These are phyloP conservation scores for Entamoeba moshkovskii DNA, from an alignment of 208 protist species.

Conservation along the genomic window DNA sequence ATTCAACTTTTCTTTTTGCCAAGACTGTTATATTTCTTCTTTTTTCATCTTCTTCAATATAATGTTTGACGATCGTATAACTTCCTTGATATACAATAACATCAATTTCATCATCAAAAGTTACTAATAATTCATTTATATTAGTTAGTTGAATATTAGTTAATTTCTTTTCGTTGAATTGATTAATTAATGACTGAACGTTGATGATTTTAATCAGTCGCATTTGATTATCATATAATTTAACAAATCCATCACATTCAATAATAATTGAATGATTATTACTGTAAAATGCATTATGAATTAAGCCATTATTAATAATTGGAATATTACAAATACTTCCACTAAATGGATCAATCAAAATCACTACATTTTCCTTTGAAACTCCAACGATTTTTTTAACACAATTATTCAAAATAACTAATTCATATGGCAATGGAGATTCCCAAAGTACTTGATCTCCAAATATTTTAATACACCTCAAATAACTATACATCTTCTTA, in stretches of 20 bases:
- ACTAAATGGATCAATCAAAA: background rate
- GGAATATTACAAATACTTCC: background rate
- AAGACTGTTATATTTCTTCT: background rate
- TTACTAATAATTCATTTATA: background rate
- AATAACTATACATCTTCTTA: background rate
- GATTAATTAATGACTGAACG: background rate
- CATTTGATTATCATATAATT: background rate
- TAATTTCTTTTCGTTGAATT: background rate
- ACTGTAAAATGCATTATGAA: background rate
- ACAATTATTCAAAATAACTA: background rate
- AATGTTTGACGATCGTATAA: background rate
- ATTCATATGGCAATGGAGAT: background rate
- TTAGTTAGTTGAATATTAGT: background rate
- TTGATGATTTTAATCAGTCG: background rate
- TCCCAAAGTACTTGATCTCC: background rate
- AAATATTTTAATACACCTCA: background rate
- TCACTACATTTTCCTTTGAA: background rate
- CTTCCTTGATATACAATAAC: background rate
- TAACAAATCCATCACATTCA: background rate
- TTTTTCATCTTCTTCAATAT: background rate
- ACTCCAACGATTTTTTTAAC: background rate
- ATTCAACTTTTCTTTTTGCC: background rate
- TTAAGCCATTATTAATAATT: background rate
- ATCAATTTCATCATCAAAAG: background rate
- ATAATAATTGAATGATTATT: background rate